These are phyloP conservation scores for Aspergillus felis DNA, from an alignment of 2,329 filamentous ascomycete species.

Conservation along the genomic window DNA sequence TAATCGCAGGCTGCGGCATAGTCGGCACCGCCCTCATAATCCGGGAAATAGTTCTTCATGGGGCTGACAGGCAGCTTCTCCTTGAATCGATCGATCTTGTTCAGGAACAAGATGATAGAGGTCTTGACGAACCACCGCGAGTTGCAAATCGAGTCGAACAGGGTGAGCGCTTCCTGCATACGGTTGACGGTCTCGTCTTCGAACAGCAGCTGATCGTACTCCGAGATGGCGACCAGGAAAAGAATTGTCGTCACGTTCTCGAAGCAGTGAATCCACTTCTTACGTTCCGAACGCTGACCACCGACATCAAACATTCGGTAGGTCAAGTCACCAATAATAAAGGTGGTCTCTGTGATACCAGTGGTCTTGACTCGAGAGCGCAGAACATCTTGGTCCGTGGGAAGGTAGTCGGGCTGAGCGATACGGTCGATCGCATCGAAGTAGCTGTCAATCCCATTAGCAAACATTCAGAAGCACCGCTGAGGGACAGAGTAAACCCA, in stretches of 20 bases:
- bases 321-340: slow-evolving; percentile 89
- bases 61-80: slow-evolving; percentile 69
- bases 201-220: slow-evolving; percentile 94
- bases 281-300: slow-evolving; percentile 90
- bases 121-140: slow-evolving; percentile 70
- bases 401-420: slow-evolving; percentile 85
- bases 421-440: slow-evolving; percentile 94
- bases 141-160: slow-evolving; percentile 71
- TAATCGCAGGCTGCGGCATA: slow-evolving; percentile 97
- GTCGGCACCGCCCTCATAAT: slow-evolving; percentile 87
- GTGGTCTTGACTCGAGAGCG: slow-evolving; percentile 96
- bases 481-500: slow-evolving; percentile 48
- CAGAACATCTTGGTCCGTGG: slow-evolving; percentile 91
- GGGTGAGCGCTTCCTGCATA: slow-evolving; percentile 68
- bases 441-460: slow-evolving; percentile 61
- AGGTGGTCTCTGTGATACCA: slow-evolving; percentile 93
- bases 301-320: slow-evolving; percentile 98
- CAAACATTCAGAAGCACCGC: background rate
- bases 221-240: slow-evolving; percentile 93
- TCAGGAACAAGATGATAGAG: slow-evolving; percentile 68
- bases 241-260: slow-evolving; percentile 97
- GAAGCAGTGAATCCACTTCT: slow-evolving; percentile 99
- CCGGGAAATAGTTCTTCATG: slow-evolving; percentile 73
- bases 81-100: slow-evolving; percentile 73
- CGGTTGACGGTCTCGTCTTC: slow-evolving; percentile 89